Conservation (phyloP, 352 stramenopile species). For the Globisporangium camurandrum region DNA sequence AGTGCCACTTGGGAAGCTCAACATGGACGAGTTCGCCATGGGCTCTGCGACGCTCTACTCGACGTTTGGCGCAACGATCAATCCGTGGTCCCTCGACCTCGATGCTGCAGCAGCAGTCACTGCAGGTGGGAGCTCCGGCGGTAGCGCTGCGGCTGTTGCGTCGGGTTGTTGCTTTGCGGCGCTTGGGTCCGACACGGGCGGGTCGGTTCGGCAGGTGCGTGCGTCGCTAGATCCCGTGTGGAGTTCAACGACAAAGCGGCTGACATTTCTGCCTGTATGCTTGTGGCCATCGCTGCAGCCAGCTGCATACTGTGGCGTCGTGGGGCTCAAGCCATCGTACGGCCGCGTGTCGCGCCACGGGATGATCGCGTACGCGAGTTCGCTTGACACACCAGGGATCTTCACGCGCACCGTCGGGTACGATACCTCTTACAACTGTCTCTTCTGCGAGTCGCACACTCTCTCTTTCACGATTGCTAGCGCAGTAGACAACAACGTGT, state of each 20-base stretch:
- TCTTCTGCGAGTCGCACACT: not conserved
- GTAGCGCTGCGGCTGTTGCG: constrained; percentile 90
- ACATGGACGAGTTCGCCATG: constrained; percentile 99
- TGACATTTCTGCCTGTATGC: not conserved
- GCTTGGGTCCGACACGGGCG: constrained; percentile 96
- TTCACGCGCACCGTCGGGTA: constrained; percentile 82
- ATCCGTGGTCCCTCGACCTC: constrained; percentile 77
- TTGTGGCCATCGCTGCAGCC: constrained; percentile 31
- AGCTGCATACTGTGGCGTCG: constrained; percentile 92
- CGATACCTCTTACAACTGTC: no score
- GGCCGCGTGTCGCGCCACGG: constrained; percentile 94
- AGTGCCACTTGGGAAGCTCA: constrained; percentile 94
- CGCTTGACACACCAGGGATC: constrained; percentile 94
- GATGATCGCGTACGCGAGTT: constrained; percentile 95
- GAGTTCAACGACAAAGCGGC: no score
- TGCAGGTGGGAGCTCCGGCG: constrained; percentile 91
- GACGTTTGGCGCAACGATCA: constrained; percentile 79
- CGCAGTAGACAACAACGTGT: no score
- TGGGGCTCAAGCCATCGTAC: constrained; percentile 97
- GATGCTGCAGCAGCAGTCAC: constrained; percentile 45
- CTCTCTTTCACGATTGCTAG: no score
- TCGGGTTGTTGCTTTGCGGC: constrained; percentile 89
- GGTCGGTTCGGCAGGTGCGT: constrained; percentile 90
- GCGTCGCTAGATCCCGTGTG: no score
- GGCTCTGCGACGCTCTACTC: constrained; percentile 92